A percentile compares a stretch with the other conserved stretches of the same genome.
These are phyloP conservation scores for Thoreauomyces humboldtii DNA, from an alignment of 192 early-diverging fungal species.

Conservation along the genomic window DNA sequence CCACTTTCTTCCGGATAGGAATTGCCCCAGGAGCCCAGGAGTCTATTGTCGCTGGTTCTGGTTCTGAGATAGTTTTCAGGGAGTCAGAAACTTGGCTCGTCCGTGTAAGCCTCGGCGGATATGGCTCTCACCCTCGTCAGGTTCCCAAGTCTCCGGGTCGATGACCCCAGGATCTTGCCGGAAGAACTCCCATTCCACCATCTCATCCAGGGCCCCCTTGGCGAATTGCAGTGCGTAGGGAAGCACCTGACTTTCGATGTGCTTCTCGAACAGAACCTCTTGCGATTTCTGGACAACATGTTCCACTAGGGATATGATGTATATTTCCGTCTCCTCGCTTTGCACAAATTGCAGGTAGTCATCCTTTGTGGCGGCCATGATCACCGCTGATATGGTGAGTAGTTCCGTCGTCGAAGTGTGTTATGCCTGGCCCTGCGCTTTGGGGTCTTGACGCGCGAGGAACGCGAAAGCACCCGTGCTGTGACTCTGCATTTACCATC, in stretches of 20 bases:
- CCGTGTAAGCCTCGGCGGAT: background rate
- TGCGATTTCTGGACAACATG: constrained; percentile 43
- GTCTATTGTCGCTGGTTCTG: constrained; percentile 36
- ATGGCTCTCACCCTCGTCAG: constrained; percentile 42
- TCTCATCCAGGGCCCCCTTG: constrained; percentile 39
- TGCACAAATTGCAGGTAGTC: constrained; percentile 42
- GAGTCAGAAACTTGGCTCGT: background rate
- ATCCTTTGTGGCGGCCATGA: constrained; percentile 34
- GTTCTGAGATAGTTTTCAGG: constrained; percentile 29
- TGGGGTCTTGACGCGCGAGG: too few species aligned
- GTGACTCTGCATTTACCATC: too few species aligned
- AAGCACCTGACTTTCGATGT: constrained; percentile 55
- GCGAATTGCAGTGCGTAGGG: constrained; percentile 56
- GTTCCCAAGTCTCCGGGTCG: constrained; percentile 42
- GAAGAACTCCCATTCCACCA: constrained; percentile 55
- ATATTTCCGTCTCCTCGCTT: constrained; percentile 49
- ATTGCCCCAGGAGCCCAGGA: constrained; percentile 49
- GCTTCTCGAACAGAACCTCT: constrained; percentile 58
- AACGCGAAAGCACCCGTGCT: too few species aligned
- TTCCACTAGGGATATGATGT: constrained; percentile 45
- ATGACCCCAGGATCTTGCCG: constrained; percentile 42
- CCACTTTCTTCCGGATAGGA: constrained; percentile 28
- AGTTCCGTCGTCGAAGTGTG: too few species aligned
- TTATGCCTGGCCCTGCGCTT: too few species aligned
- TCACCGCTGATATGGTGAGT: too few species aligned